Conservation (phyloP, 768 basidiomycete genomes). For the Macrolepiota fuliginosa region DNA sequence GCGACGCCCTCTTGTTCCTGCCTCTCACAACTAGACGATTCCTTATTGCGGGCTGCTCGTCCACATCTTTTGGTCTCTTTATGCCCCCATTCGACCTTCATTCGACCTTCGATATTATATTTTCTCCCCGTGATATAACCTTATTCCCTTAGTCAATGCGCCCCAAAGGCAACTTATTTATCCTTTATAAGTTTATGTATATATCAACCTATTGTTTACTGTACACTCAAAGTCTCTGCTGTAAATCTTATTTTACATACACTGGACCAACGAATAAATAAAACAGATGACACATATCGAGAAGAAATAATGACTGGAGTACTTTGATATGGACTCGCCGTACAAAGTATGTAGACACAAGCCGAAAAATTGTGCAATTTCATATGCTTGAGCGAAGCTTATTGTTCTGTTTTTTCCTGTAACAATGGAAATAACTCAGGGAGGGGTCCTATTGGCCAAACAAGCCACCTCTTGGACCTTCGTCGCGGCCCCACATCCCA, state of each 20-base stretch:
- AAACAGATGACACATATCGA: too few relatives aligned
- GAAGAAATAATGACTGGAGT: too few relatives aligned
- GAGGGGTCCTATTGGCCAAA: too few relatives aligned
- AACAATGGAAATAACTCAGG: too few relatives aligned
- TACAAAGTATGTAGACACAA: too few relatives aligned
- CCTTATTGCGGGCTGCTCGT: not conserved
- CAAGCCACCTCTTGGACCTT: too few relatives aligned
- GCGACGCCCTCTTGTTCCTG: not conserved
- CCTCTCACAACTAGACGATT: not conserved
- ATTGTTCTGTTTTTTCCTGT: too few relatives aligned
- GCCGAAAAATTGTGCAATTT: too few relatives aligned
- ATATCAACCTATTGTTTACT: not conserved
- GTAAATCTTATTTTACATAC: not conserved
- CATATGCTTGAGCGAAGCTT: too few relatives aligned
- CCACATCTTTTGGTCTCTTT: not conserved
- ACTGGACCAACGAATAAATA: too few relatives aligned
- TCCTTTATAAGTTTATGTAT: not conserved
- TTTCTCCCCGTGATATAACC: not conserved
- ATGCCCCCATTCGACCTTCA: not conserved
- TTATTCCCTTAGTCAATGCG: not conserved
- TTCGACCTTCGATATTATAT: not conserved
- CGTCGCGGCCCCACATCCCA: too few relatives aligned
- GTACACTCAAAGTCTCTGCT: not conserved
- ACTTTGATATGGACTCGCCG: too few relatives aligned
- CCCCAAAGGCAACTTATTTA: not conserved